A percentile compares a stretch with the other conserved stretches of the same genome.
Evolutionary conservation across 2,329 filamentous ascomycete species (phyloP).

Genomic region (Xylariaceae sp.): DNA sequence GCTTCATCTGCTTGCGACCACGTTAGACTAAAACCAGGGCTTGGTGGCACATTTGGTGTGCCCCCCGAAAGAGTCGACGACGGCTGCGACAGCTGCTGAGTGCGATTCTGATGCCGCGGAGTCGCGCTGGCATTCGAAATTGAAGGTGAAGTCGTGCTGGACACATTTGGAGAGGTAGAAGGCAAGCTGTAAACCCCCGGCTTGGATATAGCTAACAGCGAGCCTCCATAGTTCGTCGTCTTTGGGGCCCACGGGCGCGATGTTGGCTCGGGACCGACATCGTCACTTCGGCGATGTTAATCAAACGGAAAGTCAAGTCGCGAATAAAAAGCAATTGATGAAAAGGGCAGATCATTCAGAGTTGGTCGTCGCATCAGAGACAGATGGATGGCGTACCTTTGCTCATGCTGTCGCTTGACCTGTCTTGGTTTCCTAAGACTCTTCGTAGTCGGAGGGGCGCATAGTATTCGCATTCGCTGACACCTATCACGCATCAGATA

Average conservation of each 20-base stretch:
- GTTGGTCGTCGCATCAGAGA: background rate
- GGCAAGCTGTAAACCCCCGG: too few relatives aligned
- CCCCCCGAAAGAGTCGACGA: background rate
- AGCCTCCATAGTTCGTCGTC: background rate
- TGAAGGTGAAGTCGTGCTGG: background rate
- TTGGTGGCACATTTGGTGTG: background rate
- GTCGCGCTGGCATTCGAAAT: background rate
- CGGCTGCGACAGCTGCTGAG: slow-evolving; percentile 1
- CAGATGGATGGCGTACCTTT: too few relatives aligned
- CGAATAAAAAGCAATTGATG: too few relatives aligned
- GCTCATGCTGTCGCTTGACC: slow-evolving; percentile 22
- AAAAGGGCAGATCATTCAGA: too few relatives aligned
- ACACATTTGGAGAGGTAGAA: too few relatives aligned
- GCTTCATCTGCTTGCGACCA: slow-evolving; percentile 39
- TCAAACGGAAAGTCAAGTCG: too few relatives aligned
- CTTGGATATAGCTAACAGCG: too few relatives aligned
- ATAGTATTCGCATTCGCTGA: slow-evolving; percentile 23
- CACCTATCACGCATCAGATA: slow-evolving; percentile 20
- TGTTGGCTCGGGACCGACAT: too few relatives aligned
- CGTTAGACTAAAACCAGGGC: slow-evolving; percentile 36
- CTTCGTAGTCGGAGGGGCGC: slow-evolving; percentile 28
- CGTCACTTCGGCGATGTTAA: too few relatives aligned
- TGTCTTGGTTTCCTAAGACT: slow-evolving; percentile 30
- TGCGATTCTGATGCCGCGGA: background rate
- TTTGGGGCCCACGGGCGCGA: background rate